These are phyloP conservation scores for Brettanomyces anomalus DNA, from an alignment of 805 yeast species.

Conservation along the genomic window DNA sequence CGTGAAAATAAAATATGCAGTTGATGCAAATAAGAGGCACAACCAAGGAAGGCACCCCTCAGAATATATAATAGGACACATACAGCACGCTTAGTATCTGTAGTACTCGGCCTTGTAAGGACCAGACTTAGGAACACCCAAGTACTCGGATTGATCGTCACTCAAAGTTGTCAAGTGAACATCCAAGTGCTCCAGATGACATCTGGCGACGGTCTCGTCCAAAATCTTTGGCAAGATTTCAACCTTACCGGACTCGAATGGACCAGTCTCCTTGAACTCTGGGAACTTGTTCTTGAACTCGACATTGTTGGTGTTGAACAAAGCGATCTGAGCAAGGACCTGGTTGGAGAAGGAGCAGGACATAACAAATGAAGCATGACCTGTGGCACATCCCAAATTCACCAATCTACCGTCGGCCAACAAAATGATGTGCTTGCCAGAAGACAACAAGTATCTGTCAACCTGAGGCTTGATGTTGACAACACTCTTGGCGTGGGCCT, in stretches of 20 bases:
- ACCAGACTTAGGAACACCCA: slow-evolving; percentile 86
- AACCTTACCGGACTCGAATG: slow-evolving; percentile 76
- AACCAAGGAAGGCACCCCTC: too few species aligned
- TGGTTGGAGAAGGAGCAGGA: slow-evolving; percentile 99
- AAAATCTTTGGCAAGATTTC: slow-evolving; percentile 95
- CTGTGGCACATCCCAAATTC: slow-evolving; percentile 99
- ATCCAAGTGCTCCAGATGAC: slow-evolving; percentile 92
- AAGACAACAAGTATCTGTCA: slow-evolving; percentile 86
- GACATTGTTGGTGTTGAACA: slow-evolving; percentile 80
- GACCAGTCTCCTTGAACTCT: slow-evolving; percentile 89
- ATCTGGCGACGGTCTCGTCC: slow-evolving; percentile 97
- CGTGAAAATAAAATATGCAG: slow-evolving; percentile 15
- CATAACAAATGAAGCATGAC: slow-evolving; percentile 98
- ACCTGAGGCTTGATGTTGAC: slow-evolving; percentile 99
- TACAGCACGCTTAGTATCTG: slow-evolving; percentile 63
- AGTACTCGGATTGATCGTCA: slow-evolving; percentile 82
- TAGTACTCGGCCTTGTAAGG: slow-evolving; percentile 97
- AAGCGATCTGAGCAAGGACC: slow-evolving; percentile 97
- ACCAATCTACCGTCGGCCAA: slow-evolving; percentile 99
- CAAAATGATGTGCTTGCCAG: slow-evolving; percentile 89
- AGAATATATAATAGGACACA: neutral
- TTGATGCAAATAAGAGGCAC: slow-evolving; percentile 18
- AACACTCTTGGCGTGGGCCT: slow-evolving; percentile 85
- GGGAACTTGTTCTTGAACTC: slow-evolving; percentile 72
- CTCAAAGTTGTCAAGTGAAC: slow-evolving; percentile 75